A percentile compares a stretch with the other conserved stretches of the same genome.
Evolutionary conservation across 139 green algal species (phyloP).

Genomic region (Coelastrella sp.): DNA sequence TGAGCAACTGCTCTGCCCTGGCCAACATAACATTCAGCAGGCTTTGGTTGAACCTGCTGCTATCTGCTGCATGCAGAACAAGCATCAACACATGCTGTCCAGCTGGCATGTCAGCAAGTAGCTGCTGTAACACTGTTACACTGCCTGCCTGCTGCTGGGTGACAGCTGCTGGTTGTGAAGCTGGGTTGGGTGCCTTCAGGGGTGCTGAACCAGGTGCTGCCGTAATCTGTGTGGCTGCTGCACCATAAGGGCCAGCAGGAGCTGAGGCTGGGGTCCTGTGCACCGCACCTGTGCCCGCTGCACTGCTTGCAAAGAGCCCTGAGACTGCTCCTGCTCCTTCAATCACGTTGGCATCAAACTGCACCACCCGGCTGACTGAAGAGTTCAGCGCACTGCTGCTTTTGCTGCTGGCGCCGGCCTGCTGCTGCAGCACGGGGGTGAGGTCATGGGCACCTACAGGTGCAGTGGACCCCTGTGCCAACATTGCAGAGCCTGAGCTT

Average conservation of each 20-base stretch:
- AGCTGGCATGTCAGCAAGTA: slow-evolving; percentile 20
- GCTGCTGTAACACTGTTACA: slow-evolving; percentile 7
- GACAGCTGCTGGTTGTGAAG: background rate
- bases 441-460: background rate
- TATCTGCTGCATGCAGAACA: slow-evolving; percentile 44
- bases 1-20: slow-evolving; percentile 9
- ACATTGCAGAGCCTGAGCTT: background rate
- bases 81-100: slow-evolving; percentile 40
- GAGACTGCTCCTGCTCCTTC: background rate
- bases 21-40: slow-evolving; percentile 25
- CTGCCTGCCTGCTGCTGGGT: slow-evolving; percentile 14
- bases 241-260: background rate
- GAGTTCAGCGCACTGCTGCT: background rate
- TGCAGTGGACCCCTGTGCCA: background rate
- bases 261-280: slow-evolving; percentile 15
- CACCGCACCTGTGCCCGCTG: background rate
- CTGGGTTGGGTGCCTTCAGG: background rate
- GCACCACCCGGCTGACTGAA: background rate
- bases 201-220: slow-evolving; percentile 5
- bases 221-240: background rate
- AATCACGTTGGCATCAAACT: background rate
- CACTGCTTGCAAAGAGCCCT: background rate
- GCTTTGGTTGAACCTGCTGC: slow-evolving; percentile 34
- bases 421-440: background rate
- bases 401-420: slow-evolving; percentile 6